Conservation (phyloP, 352 stramenopile genomes). For the Phytopythium helicoides region DNA sequence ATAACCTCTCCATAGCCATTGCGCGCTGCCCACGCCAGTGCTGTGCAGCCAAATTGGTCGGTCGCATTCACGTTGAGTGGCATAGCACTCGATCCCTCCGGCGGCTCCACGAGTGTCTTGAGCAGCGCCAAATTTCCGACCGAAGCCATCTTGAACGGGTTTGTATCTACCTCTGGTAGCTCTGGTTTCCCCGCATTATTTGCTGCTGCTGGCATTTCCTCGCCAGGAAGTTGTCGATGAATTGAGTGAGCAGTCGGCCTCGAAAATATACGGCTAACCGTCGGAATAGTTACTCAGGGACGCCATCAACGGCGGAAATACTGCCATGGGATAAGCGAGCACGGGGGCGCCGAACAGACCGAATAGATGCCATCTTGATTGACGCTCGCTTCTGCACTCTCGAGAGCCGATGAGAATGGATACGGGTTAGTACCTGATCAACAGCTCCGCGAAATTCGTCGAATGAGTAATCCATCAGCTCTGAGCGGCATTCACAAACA, state of each 20-base stretch:
- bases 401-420: constrained; percentile 26
- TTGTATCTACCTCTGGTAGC: constrained; percentile 75
- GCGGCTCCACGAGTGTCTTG: constrained; percentile 60
- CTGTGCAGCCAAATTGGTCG: constrained; percentile 78
- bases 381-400: constrained; percentile 22
- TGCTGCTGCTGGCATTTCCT: constrained; percentile 14
- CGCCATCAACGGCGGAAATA: no score
- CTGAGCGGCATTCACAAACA: constrained; percentile 30
- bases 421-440: constrained; percentile 40
- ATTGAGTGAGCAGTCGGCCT: no score
- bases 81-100: constrained; percentile 29
- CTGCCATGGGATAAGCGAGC: no score
- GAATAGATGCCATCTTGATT: constrained; percentile 30
- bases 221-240: no score
- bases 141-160: constrained; percentile 85
- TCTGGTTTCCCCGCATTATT: constrained; percentile 50
- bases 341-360: constrained; percentile 1
- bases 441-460: constrained; percentile 38
- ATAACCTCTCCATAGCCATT: constrained; percentile 84
- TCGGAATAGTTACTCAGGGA: no score
- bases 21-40: constrained; percentile 76
- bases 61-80: constrained; percentile 79
- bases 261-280: no score
- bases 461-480: constrained; percentile 32
- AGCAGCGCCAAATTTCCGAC: constrained; percentile 76